Evolutionary conservation across 2,329 filamentous ascomycete species (phyloP).

Genomic region (Colletotrichum tamarilloi): DNA sequence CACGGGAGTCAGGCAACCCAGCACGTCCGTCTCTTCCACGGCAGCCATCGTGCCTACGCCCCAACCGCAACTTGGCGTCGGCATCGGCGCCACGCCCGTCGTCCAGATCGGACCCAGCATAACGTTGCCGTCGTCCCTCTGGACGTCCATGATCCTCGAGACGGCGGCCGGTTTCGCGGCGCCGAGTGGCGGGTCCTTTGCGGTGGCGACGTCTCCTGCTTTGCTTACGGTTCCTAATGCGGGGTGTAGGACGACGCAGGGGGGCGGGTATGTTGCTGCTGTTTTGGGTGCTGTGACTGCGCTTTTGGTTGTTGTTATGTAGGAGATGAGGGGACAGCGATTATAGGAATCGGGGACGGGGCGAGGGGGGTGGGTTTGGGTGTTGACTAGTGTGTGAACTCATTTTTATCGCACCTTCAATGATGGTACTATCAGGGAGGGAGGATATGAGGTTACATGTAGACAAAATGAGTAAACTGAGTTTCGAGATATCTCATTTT

Average conservation of each 20-base stretch:
- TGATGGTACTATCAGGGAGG: background rate
- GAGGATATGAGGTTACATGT: background rate
- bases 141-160: constrained; percentile 29
- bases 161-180: constrained; percentile 15
- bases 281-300: background rate
- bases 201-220: constrained; percentile 18
- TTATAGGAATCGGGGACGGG: background rate
- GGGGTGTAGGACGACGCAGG: background rate
- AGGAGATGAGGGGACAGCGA: background rate
- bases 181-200: constrained; percentile 19
- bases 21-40: background rate
- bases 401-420: background rate
- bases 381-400: background rate
- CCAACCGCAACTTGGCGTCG: constrained; percentile 2
- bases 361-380: background rate
- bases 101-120: constrained; percentile 1
- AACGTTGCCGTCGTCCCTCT: constrained; percentile 18
- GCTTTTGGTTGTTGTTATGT: background rate
- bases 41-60: background rate
- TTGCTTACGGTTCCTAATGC: constrained; percentile 1
- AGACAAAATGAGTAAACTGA: background rate
- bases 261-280: background rate
- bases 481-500: background rate
- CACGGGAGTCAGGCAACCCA: background rate
- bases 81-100: background rate